These are phyloP conservation scores for Colletotrichum lentis DNA, from an alignment of 2,329 filamentous ascomycete genomes.

Conservation along the genomic window DNA sequence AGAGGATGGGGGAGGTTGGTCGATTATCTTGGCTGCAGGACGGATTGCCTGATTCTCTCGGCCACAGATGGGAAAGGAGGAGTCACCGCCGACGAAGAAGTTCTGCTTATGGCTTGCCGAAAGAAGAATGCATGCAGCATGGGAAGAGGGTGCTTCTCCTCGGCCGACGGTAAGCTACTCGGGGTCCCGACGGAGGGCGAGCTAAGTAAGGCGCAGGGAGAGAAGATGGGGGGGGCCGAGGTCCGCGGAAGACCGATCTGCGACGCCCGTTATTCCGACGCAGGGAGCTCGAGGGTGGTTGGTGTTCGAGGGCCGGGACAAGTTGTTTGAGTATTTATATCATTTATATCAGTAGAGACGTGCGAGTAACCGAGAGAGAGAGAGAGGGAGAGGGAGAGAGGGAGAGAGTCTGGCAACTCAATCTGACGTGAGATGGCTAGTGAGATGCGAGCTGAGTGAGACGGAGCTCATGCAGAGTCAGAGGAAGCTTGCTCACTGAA, in stretches of 20 bases:
- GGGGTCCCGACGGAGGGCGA: background rate
- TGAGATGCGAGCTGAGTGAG: background rate
- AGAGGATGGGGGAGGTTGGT: background rate
- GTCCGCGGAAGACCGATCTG: slow-evolving; percentile 31
- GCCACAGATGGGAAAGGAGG: slow-evolving; percentile 9
- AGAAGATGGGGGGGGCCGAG: background rate
- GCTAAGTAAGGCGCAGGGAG: slow-evolving; percentile 1
- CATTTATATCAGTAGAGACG: background rate
- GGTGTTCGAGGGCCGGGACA: background rate
- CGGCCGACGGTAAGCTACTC: background rate
- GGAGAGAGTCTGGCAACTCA: background rate
- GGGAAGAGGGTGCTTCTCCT: background rate
- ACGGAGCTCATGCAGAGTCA: background rate
- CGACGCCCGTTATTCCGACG: slow-evolving; percentile 28
- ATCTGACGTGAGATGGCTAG: background rate
- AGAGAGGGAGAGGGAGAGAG: no score
- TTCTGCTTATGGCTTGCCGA: slow-evolving; percentile 2
- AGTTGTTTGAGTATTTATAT: background rate
- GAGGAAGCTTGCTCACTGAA: background rate
- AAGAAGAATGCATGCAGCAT: background rate
- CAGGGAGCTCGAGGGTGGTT: background rate
- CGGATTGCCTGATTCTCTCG: slow-evolving; percentile 7
- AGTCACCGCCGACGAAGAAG: slow-evolving; percentile 14
- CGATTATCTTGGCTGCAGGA: background rate
- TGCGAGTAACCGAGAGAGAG: background rate